Percentiles rank a stretch among this genome's conserved stretches.
Evolutionary conservation across 2,329 filamentous ascomycete genomes (phyloP).

Genomic region (Fusarium drepaniforme): DNA sequence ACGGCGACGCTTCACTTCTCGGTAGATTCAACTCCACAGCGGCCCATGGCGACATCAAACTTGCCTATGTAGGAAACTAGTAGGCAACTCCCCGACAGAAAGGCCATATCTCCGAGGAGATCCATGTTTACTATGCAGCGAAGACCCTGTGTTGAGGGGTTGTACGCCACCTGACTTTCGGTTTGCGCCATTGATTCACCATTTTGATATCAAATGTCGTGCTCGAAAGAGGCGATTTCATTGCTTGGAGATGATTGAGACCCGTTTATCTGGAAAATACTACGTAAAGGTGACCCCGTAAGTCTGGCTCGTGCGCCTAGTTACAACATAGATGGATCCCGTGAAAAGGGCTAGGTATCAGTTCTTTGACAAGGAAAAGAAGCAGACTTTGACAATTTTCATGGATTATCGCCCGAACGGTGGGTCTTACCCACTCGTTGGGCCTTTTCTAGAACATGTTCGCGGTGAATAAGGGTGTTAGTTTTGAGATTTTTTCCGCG

Average conservation of each 20-base stretch:
- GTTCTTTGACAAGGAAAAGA: background rate
- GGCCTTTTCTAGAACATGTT: background rate
- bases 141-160: background rate
- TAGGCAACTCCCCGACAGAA: background rate
- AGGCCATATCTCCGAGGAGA: slow-evolving; percentile 5
- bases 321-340: background rate
- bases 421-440: background rate
- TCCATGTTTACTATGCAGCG: background rate
- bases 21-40: background rate
- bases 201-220: slow-evolving; percentile 9
- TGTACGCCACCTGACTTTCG: background rate
- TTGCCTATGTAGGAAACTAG: background rate
- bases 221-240: background rate
- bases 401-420: background rate
- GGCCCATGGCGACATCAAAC: background rate
- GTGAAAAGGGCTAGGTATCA: background rate
- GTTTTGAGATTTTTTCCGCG: background rate
- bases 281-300: background rate
- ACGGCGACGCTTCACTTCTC: background rate
- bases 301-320: background rate
- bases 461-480: background rate
- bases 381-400: background rate
- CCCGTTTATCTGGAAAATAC: slow-evolving; percentile 1
- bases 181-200: slow-evolving; percentile 9
- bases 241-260: background rate